Evolutionary conservation across 2,329 filamentous ascomycete genomes (phyloP), one percentile per base, ranked within the genome.

Genomic region (Aspergillus clavatus): DNA sequence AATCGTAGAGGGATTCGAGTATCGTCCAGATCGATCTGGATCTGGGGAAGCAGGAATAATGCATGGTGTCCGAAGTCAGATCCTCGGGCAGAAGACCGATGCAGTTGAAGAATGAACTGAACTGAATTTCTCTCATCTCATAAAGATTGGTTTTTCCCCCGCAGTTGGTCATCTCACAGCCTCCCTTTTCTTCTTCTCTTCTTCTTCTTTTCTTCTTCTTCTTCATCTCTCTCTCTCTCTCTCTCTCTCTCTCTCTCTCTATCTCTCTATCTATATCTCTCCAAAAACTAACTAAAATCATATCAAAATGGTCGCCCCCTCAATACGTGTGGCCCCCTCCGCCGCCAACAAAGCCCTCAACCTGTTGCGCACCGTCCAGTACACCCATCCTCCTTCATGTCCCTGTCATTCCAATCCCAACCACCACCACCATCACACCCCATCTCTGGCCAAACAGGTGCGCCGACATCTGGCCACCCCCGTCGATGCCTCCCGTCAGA

Each of bases 371-470:
- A 90, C 91, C n/a, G 82, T 98, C 44, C 91, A 95, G 68, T 94
- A 85, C 66, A 86, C 85, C 1, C 91, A 93, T 65, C 89, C 88
- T 46, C 89, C 89, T 5, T 82, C 79, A 42, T 96, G 90, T 63
- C 93, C 93, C 1, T 97, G 93, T 69, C 93, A 98, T 65, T 86
- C 87, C 35, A 96, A 95, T 59, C 88, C 89, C 8, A 79, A 79
- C 42, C 82, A 91, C 63, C 86, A 91, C 57, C 83, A 91, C 55
- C 82, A 89, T 55, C 62, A 71, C 53, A 66, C 65, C 5, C 66
- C 71, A 0, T 63, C 71, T 2, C 67, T 75, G 5, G 63, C 76
- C 33, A 75, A 75, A 55, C 78, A 79, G 70, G 78, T 77, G 29
- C 76, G 76, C 31, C 71, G 80, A 31, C 74, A 79, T 48, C 71